These are phyloP conservation scores for Prunus salicina DNA, from an alignment of 306 rosid genomes.

Conservation along the genomic window DNA sequence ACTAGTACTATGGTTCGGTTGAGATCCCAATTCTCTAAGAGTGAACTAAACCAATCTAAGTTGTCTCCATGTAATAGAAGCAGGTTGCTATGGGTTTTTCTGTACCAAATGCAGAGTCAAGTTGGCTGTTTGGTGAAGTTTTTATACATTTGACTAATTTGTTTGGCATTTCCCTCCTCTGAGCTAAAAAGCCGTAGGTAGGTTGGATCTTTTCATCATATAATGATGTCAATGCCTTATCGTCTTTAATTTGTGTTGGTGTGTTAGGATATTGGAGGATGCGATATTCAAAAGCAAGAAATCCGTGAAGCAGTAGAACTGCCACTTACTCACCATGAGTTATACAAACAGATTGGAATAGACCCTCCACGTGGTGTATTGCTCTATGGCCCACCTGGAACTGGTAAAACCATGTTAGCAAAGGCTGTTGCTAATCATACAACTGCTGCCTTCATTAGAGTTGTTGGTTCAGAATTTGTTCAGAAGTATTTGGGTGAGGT, in stretches of 20 bases:
- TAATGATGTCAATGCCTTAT: background rate
- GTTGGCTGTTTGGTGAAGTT: background rate
- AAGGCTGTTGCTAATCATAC: constrained; percentile 99
- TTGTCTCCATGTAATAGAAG: background rate
- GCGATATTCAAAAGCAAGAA: constrained; percentile 98
- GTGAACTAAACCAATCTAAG: background rate
- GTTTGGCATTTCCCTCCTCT: background rate
- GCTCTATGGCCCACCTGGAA: constrained; percentile 98
- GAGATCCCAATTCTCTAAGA: background rate
- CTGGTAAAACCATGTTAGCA: constrained; percentile 98
- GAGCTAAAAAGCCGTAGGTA: background rate
- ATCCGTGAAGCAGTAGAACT: constrained; percentile 99
- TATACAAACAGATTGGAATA: constrained; percentile 96
- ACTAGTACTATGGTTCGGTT: background rate
- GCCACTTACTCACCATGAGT: constrained; percentile 95
- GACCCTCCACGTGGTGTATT: constrained; percentile 99
- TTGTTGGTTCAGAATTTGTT: constrained; percentile 98
- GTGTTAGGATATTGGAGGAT: constrained; percentile 91
- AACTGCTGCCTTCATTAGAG: constrained; percentile 99
- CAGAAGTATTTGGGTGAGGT: constrained; percentile 99
- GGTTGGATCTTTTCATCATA: background rate
- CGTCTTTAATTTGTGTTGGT: background rate
- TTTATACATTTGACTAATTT: background rate
- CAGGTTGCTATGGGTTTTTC: background rate
- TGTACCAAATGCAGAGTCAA: background rate